phyloP scores from a whole-genome alignment of 2,329 filamentous ascomycete species.

The Fusarium sp. region DNA sequence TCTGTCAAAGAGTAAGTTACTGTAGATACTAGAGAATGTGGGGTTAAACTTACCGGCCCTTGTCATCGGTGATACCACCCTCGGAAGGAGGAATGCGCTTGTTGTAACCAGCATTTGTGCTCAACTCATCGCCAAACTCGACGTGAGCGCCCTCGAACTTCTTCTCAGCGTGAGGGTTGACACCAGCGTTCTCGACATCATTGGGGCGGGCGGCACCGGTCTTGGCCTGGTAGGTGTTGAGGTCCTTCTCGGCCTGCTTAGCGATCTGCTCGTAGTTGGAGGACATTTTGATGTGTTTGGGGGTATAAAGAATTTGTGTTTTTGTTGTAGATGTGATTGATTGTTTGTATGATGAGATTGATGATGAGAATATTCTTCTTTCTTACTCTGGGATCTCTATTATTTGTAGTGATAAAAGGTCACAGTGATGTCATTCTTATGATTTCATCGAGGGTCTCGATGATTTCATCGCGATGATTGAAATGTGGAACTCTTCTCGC shows the following conservation, averaged over 20 bases:
- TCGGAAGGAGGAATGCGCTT: slow-evolving; percentile 59
- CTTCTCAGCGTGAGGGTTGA: slow-evolving; percentile 55
- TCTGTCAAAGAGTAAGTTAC: slow-evolving; percentile 45
- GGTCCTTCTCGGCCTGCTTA: slow-evolving; percentile 58
- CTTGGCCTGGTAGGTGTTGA: slow-evolving; percentile 61
- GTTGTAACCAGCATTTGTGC: slow-evolving; percentile 59
- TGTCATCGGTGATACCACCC: slow-evolving; percentile 57
- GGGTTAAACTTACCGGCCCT: slow-evolving; percentile 53
- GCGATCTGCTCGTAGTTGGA: slow-evolving; percentile 56
- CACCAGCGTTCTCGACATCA: slow-evolving; percentile 55
- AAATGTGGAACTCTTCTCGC: slow-evolving; percentile 35
- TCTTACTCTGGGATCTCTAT: not conserved
- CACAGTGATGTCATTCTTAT: slow-evolving; percentile 40
- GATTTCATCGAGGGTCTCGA: slow-evolving; percentile 41
- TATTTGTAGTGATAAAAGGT: slow-evolving; percentile 27
- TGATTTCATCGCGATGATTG: slow-evolving; percentile 41
- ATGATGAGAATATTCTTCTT: not conserved
- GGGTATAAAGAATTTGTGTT: not conserved
- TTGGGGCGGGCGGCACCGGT: slow-evolving; percentile 56
- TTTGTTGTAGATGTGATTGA: not conserved
- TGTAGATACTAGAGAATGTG: not conserved
- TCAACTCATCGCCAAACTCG: slow-evolving; percentile 56
- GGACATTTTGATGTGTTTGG: slow-evolving; percentile 35
- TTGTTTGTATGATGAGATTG: not conserved
- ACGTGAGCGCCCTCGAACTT: slow-evolving; percentile 52